Evolutionary conservation across 2,329 filamentous ascomycete species (phyloP).

Genomic region (Neodidymelliopsis sp.): DNA sequence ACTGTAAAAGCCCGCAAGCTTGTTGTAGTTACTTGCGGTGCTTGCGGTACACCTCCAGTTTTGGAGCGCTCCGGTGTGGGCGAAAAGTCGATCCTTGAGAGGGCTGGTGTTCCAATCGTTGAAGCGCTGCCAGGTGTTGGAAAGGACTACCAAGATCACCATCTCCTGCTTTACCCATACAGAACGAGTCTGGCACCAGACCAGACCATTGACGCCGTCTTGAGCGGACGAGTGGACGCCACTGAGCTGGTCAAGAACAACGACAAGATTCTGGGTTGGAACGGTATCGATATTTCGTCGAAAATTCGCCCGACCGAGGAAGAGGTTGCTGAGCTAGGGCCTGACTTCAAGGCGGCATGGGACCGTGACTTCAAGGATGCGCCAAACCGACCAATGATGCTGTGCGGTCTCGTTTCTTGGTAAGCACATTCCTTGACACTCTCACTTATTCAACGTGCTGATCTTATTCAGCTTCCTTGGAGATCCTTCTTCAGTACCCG

Average conservation of each 20-base stretch:
- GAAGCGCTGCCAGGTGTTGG: slow-evolving; percentile 68
- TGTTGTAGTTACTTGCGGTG: slow-evolving; percentile 61
- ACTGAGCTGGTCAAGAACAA: slow-evolving; percentile 56
- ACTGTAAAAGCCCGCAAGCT: slow-evolving; percentile 62
- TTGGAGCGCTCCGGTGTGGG: slow-evolving; percentile 71
- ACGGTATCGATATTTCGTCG: slow-evolving; percentile 62
- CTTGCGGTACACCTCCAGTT: slow-evolving; percentile 62
- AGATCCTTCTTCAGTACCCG: slow-evolving; percentile 41
- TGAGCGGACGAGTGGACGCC: slow-evolving; percentile 58
- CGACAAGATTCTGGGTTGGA: slow-evolving; percentile 64
- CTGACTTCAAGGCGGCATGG: slow-evolving; percentile 63
- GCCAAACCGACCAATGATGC: slow-evolving; percentile 58
- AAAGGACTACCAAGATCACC: slow-evolving; percentile 69
- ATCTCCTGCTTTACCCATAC: slow-evolving; percentile 63
- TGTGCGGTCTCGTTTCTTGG: slow-evolving; percentile 51
- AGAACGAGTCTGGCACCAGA: slow-evolving; percentile 54
- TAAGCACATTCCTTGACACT: slow-evolving; percentile 26
- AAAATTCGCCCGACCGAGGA: slow-evolving; percentile 64
- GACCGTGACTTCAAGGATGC: slow-evolving; percentile 61
- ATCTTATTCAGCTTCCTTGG: slow-evolving; percentile 36
- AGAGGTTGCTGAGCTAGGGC: slow-evolving; percentile 62
- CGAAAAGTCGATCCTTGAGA: slow-evolving; percentile 57
- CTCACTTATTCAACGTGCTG: background rate
- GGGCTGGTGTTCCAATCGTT: slow-evolving; percentile 61
- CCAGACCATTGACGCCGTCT: slow-evolving; percentile 63